Base-by-base conservation (phyloP, 23 red algal genomes). In the Cyanidiococcus yangmingshanensis region DNA sequence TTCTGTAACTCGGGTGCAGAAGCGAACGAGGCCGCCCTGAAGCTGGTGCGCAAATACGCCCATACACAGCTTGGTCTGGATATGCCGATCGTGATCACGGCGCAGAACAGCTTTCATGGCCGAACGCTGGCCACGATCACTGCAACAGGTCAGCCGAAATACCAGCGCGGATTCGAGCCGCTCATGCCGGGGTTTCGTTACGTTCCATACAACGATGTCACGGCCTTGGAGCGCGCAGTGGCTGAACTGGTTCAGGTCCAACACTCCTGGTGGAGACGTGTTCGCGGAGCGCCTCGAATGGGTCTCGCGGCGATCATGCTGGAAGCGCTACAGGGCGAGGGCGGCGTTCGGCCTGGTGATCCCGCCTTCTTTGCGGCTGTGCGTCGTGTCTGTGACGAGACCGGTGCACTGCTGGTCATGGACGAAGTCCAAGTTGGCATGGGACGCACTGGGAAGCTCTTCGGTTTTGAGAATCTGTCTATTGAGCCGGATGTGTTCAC, bases 1-100 rank as follows among this genome's bases (percentile, higher is more conserved):
- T 96, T 96, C 83, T 96, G 92, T 74, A 96, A 96, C 41, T 96
- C 92, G 33, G 92, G 92, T 21, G 89, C 84, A 0, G 92, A 96
- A 77, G 92, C 92, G 0, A 96, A 96, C 75, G 92, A 96, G 79
- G 92, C 92, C 3, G 92, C 92, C 16, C 90, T 96, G 40, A 96
- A 96, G 84, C 87, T 96, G 34, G 81, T 82, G 2, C 82, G 92
- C 7, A 96, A 96, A 79, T 58, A 84, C 76, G 84, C 77, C 77
- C 82, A 86, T 40, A 75, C 67, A 15, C 89, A 88, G 68, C 75
- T 76, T 27, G 31, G 41, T 24, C 38, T 50, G 3, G 41, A 83
- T n/a, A 41, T 78, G 37, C 91, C 91, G 3, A 75, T 89, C 2
- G 90, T 96, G 35, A 68, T 96, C 41, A 90, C 85, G 57, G 87